A percentile compares a stretch with the other conserved stretches of the same genome.
phyloP scores from a whole-genome alignment of 2,329 filamentous ascomycete genomes.

The Xylariaceae sp. region DNA sequence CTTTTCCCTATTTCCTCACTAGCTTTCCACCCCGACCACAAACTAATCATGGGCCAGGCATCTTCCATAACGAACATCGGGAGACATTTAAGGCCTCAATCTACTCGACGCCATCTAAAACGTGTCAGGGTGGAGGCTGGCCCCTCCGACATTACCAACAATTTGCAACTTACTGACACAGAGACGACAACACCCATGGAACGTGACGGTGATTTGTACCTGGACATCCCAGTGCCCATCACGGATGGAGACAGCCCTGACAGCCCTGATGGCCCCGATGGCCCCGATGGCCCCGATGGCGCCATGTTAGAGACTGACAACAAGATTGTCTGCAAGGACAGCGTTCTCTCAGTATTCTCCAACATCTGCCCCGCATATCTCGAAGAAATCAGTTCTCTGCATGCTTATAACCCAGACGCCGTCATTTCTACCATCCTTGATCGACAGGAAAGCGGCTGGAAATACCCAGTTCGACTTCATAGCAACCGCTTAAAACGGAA shows the following conservation, averaged over 20 bases:
- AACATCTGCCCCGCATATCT: conserved; percentile 49
- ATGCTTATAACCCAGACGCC: conserved; percentile 34
- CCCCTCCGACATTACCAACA: no score
- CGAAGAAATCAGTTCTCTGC: conserved; percentile 28
- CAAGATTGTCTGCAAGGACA: conserved; percentile 32
- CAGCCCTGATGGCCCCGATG: not conserved
- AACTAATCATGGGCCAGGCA: not conserved
- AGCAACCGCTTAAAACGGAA: conserved; percentile 46
- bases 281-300: not conserved
- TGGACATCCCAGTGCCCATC: not conserved
- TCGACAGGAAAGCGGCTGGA: conserved; percentile 40
- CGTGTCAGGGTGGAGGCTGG: no score
- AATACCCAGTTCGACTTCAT: conserved; percentile 40
- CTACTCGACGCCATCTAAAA: not conserved
- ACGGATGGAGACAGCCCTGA: not conserved
- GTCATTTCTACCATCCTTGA: conserved; percentile 46
- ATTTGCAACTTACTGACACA: not conserved
- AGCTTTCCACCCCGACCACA: not conserved
- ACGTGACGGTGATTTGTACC: not conserved
- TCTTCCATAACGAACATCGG: not conserved
- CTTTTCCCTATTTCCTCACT: not conserved
- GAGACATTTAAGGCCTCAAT: not conserved
- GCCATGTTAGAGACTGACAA: not conserved
- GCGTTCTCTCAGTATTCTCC: conserved; percentile 45
- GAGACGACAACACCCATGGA: not conserved